Conservation (phyloP, 192 early-diverging fungal species). For the Coemansia pectinata region DNA sequence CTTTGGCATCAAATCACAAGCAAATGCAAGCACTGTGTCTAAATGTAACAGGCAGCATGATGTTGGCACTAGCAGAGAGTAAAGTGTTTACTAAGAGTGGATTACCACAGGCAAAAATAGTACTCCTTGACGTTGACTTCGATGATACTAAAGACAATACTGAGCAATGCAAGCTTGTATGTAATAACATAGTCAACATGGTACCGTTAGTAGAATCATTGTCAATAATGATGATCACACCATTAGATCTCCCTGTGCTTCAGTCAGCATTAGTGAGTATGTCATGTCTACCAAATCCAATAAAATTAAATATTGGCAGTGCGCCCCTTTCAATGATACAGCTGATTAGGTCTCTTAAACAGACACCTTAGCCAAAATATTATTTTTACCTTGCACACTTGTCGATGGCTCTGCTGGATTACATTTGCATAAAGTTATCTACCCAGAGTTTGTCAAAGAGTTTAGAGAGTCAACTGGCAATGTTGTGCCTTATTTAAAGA, state of each 20-base stretch:
- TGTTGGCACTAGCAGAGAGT: neutral
- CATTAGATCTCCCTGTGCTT: too few relatives aligned
- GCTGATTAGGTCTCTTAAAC: neutral
- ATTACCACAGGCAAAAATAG: neutral
- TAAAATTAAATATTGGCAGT: neutral
- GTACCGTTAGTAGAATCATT: neutral
- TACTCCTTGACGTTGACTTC: neutral
- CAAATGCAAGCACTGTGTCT: neutral
- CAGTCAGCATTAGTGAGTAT: neutral
- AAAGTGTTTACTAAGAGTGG: neutral
- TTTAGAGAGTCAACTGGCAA: neutral
- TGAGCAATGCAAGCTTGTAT: neutral
- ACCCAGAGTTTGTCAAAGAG: neutral
- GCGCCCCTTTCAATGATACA: neutral
- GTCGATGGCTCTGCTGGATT: neutral
- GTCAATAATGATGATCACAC: neutral
- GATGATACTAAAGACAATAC: neutral
- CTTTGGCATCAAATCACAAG: neutral
- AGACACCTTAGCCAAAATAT: neutral
- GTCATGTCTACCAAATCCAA: neutral
- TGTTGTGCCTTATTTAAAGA: neutral
- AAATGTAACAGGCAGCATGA: too few relatives aligned
- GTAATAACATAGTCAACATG: neutral
- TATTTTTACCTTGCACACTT: neutral
- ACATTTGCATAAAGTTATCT: neutral